Conservation (phyloP, 441 rosid species). For the Isatis lusitanica region DNA sequence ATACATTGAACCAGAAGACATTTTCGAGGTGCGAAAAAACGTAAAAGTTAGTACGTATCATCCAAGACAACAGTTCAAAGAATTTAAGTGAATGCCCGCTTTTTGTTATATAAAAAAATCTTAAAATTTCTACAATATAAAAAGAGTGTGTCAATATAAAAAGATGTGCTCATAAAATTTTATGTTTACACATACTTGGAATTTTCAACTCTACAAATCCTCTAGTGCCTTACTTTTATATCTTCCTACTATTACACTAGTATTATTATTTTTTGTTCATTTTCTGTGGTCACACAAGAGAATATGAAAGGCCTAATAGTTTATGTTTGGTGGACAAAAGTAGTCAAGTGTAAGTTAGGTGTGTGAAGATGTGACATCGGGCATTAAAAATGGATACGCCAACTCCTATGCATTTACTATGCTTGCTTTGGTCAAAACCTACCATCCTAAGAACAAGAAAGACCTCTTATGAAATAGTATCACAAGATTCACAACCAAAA, state of each 20-base stretch:
- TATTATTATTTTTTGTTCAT: too few species aligned
- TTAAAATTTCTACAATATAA: background rate
- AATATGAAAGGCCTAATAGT: slow-evolving; percentile 15
- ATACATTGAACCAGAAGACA: slow-evolving; percentile 12
- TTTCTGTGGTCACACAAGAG: background rate
- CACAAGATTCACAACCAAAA: background rate
- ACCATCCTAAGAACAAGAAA: background rate
- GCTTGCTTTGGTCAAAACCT: slow-evolving; percentile 21
- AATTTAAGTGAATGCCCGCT: background rate
- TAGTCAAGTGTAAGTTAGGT: slow-evolving; percentile 15
- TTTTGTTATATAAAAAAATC: background rate
- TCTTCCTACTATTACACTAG: background rate
- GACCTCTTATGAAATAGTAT: background rate
- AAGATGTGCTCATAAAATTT: background rate
- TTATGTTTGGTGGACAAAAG: slow-evolving; percentile 22
- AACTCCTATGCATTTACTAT: slow-evolving; percentile 16
- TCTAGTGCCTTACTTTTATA: background rate
- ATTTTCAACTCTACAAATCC: background rate
- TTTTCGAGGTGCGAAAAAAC: background rate
- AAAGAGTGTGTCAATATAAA: background rate
- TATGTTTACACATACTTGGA: background rate
- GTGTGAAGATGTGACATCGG: slow-evolving; percentile 20
- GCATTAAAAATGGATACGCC: background rate
- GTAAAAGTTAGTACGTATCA: background rate
- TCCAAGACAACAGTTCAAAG: slow-evolving; percentile 18